These are phyloP conservation scores for Pleurostoma richardsiae DNA, from an alignment of 2,329 filamentous ascomycete species.

Conservation along the genomic window DNA sequence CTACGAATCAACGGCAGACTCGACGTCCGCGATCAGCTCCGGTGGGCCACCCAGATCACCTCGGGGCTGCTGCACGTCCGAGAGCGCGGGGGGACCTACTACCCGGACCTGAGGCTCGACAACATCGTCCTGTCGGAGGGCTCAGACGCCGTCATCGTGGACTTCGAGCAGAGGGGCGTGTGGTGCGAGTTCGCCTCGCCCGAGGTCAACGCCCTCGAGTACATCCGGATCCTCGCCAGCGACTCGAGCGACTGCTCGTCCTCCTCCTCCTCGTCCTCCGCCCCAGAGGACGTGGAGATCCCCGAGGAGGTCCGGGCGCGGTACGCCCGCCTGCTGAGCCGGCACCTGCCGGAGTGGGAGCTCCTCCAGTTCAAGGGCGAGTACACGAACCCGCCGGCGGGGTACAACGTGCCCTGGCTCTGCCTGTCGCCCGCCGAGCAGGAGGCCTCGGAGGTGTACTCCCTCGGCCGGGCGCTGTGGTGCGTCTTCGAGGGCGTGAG, in stretches of 20 bases:
- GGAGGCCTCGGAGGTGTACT: constrained; percentile 56
- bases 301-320: constrained; percentile 29
- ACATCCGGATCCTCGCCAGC: constrained; percentile 46
- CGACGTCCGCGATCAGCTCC: constrained; percentile 36
- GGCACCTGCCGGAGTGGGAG: constrained; percentile 42
- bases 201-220: constrained; percentile 56
- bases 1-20: constrained; percentile 41
- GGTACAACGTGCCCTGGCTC: constrained; percentile 54
- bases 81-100: constrained; percentile 39
- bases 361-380: constrained; percentile 31
- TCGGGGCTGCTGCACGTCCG: constrained; percentile 46
- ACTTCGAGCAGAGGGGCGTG: constrained; percentile 59
- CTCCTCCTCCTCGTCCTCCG: neutral
- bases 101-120: constrained; percentile 55
- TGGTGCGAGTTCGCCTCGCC: constrained; percentile 59
- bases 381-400: constrained; percentile 41
- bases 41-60: constrained; percentile 49
- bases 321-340: constrained; percentile 34
- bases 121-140: constrained; percentile 49
- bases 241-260: constrained; percentile 35
- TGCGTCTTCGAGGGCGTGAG: constrained; percentile 58
- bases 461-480: constrained; percentile 57
- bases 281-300: constrained; percentile 14
- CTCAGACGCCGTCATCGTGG: constrained; percentile 48
- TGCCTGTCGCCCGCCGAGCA: constrained; percentile 45